Evolutionary conservation across 805 yeast species (phyloP), one percentile per base, ranked within the genome.

Genomic region (Cyberlindnera euphorbiae): DNA sequence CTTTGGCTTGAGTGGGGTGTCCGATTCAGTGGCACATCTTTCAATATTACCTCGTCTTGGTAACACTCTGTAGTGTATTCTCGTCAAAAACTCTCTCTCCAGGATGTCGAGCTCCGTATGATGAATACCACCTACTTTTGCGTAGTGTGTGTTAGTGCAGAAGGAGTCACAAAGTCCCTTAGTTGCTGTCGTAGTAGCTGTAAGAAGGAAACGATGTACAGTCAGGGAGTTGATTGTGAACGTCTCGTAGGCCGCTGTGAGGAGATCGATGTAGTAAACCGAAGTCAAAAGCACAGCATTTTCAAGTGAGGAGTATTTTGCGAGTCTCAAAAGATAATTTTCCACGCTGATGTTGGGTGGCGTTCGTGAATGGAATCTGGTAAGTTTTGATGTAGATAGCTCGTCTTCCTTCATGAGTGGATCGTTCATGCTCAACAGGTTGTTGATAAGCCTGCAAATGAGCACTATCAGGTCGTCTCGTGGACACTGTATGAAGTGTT

Each of bases 61-160:
- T 4, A 84, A 71, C 11, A 83, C 77, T 43, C 83, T 67, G 75
- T 93, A 90, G 41, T 79, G 76, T 8, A 90, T 90, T 43, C 88
- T 68, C 32, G 74, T 73, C 30, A 90, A 69, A 52, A 93, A 88
- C 59, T 93, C 97, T 35, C 83, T 78, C 56, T 90, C 98, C 31
- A 90, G 66, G 37, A 90, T 70, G 58, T 93, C 93, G 47, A 89
- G 66, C 55, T 88, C 97, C 41, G 78, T 71, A 32, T 82, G 64
- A 28, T 86, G 86, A 5, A 88, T 82, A 42, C 98, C 97, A 4
- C 98, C 98, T 14, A 93, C 97, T 56, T 83, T 84, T 10, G 97
- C 95, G 53, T 93, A 90, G 59, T 93, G 96, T 30, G 81, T 73
- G 59, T 89, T 90, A 12, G 96, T 87, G 61, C 93, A 89, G 60